Percentiles rank a stretch among this genome's conserved stretches.
These are phyloP conservation scores for Endoconidiophora polonica DNA, from an alignment of 2,329 filamentous ascomycete species.

Conservation along the genomic window DNA sequence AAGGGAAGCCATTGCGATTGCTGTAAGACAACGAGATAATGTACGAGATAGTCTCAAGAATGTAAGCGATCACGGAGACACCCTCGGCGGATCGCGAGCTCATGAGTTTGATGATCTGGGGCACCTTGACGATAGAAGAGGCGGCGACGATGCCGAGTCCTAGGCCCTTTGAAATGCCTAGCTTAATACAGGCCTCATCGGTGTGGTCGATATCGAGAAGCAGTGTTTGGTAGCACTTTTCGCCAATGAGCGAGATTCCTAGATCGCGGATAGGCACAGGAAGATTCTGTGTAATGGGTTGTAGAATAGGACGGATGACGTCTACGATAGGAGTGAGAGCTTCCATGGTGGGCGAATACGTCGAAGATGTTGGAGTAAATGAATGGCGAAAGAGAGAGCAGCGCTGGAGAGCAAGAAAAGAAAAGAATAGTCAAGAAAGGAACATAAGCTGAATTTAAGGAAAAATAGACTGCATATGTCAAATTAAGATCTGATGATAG, in stretches of 20 bases:
- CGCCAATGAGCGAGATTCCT: constrained; percentile 64
- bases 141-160: constrained; percentile 87
- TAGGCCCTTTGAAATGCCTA: constrained; percentile 80
- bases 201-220: constrained; percentile 70
- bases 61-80: constrained; percentile 76
- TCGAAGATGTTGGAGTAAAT: background rate
- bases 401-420: background rate
- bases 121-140: constrained; percentile 84
- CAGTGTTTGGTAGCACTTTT: constrained; percentile 69
- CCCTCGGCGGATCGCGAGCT: constrained; percentile 65
- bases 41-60: constrained; percentile 78
- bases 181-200: constrained; percentile 65
- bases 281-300: constrained; percentile 55
- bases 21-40: constrained; percentile 88
- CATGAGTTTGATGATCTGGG: constrained; percentile 87
- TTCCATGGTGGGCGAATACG: constrained; percentile 5
- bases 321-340: constrained; percentile 34
- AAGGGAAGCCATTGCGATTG: constrained; percentile 76
- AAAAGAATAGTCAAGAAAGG: background rate
- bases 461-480: too few relatives aligned
- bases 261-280: constrained; percentile 59
- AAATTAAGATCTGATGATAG: too few relatives aligned
- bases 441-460: too few relatives aligned
- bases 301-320: constrained; percentile 40
- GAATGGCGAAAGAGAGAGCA: background rate